A percentile compares a stretch with the other conserved stretches of the same genome.
phyloP scores from a whole-genome alignment of 192 early-diverging fungal genomes.

The Chytriomyces sp. region DNA sequence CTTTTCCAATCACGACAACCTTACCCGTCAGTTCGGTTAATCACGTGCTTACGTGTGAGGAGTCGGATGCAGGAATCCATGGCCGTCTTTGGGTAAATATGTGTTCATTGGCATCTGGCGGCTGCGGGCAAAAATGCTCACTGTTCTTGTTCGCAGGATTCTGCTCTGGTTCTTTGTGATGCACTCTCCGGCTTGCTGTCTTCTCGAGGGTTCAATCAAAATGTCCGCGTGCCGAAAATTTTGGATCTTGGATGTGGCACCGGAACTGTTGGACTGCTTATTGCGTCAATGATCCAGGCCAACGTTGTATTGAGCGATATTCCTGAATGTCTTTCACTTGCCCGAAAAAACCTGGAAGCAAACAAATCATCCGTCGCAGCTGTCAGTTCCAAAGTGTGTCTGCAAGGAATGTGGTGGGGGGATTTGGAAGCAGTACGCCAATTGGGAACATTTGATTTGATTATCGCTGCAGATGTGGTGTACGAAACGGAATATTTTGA shows the following conservation, averaged over 20 bases:
- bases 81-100: conserved; percentile 22
- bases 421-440: neutral
- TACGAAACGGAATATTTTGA: conserved; percentile 33
- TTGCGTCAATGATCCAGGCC: neutral
- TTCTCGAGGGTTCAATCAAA: neutral
- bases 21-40: neutral
- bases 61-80: conserved; percentile 29
- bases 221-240: neutral
- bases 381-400: neutral
- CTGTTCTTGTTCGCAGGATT: conserved; percentile 1
- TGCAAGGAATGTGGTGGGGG: conserved; percentile 17
- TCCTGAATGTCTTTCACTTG: conserved; percentile 17
- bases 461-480: conserved; percentile 36
- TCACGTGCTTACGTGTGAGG: conserved; percentile 2
- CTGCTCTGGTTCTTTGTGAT: conserved; percentile 14
- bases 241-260: conserved; percentile 36
- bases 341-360: conserved; percentile 5
- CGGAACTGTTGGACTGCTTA: conserved; percentile 21
- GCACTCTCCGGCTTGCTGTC: neutral
- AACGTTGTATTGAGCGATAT: conserved; percentile 17
- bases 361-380: neutral
- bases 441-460: conserved; percentile 24
- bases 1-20: neutral
- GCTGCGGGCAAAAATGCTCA: neutral
- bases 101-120: too few species aligned